Evolutionary conservation across 495 filamentous ascomycete species (phyloP).

Genomic region (Jackrogersella multiformis): DNA sequence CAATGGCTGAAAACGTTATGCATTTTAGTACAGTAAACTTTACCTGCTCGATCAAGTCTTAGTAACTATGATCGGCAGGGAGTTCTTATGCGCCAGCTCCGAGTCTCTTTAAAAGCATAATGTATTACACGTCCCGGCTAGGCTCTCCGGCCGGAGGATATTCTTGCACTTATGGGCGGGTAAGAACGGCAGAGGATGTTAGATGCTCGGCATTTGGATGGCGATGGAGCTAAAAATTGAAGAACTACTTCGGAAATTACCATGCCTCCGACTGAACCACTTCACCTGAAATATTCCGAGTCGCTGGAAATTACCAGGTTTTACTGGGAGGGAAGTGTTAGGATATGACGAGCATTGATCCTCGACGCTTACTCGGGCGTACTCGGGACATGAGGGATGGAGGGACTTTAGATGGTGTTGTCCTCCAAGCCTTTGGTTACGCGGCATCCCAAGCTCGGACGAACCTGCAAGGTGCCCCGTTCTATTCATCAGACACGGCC

Average conservation of each 20-base stretch:
- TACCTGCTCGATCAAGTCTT: background rate
- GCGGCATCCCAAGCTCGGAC: conserved; percentile 30
- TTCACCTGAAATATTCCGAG: conserved; percentile 18
- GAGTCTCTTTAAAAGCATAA: conserved; percentile 17
- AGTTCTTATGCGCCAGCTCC: background rate
- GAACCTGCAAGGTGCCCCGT: conserved; percentile 25
- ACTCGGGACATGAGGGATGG: conserved; percentile 8
- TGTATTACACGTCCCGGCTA: background rate
- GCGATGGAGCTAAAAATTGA: background rate
- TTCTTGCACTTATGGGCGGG: conserved; percentile 7
- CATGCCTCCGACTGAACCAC: background rate
- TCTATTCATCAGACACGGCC: conserved; percentile 11
- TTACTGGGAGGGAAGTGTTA: background rate
- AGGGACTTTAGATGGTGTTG: background rate
- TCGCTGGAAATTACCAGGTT: conserved; percentile 11
- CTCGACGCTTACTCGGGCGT: background rate
- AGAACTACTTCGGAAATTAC: conserved; percentile 10
- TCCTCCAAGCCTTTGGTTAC: conserved; percentile 18
- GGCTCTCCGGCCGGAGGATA: conserved; percentile 1
- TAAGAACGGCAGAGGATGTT: conserved; percentile 14
- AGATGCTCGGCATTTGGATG: background rate
- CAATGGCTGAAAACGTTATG: background rate
- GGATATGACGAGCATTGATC: background rate
- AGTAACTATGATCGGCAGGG: background rate
- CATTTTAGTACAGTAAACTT: background rate